These are phyloP conservation scores for Paramarasmius palmivorus DNA, from an alignment of 1,284 basidiomycete species.

Conservation along the genomic window DNA sequence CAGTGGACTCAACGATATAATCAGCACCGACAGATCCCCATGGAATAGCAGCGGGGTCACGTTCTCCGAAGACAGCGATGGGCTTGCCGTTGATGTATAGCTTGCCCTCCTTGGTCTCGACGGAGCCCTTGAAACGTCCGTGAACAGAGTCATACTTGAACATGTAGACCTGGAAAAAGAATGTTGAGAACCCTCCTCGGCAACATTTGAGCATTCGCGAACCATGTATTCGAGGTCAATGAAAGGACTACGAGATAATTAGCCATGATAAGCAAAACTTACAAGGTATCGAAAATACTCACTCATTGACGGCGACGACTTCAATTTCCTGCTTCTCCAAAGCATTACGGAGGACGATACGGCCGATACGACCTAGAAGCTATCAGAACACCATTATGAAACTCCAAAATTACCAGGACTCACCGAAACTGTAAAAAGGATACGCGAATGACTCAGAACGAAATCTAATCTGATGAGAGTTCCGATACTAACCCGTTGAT, in stretches of 20 bases:
- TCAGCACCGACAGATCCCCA: slow-evolving; percentile 86
- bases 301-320: slow-evolving; percentile 92
- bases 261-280: slow-evolving; percentile 11
- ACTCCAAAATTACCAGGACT: slow-evolving; percentile 26
- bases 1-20: slow-evolving; percentile 97
- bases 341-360: slow-evolving; percentile 97
- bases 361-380: slow-evolving; percentile 88
- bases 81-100: slow-evolving; percentile 84
- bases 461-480: slow-evolving; percentile 7
- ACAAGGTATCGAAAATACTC: slow-evolving; percentile 28
- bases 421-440: slow-evolving; percentile 72
- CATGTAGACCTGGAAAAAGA: slow-evolving; percentile 89
- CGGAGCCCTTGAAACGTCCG: slow-evolving; percentile 90
- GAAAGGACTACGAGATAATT: slow-evolving; percentile 69
- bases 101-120: slow-evolving; percentile 88
- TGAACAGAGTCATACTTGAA: slow-evolving; percentile 99
- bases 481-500: slow-evolving; percentile 79
- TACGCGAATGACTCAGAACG: slow-evolving; percentile 23
- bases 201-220: slow-evolving; percentile 15
- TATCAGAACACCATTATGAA: slow-evolving; percentile 8
- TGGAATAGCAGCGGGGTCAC: slow-evolving; percentile 84
- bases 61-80: slow-evolving; percentile 85
- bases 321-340: slow-evolving; percentile 77
- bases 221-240: slow-evolving; percentile 97
- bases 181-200: slow-evolving; percentile 1